A percentile compares a stretch with the other conserved stretches of the same genome.
These are phyloP conservation scores for Tolypocladium sp. DNA, from an alignment of 2,329 filamentous ascomycete genomes.

Conservation along the genomic window DNA sequence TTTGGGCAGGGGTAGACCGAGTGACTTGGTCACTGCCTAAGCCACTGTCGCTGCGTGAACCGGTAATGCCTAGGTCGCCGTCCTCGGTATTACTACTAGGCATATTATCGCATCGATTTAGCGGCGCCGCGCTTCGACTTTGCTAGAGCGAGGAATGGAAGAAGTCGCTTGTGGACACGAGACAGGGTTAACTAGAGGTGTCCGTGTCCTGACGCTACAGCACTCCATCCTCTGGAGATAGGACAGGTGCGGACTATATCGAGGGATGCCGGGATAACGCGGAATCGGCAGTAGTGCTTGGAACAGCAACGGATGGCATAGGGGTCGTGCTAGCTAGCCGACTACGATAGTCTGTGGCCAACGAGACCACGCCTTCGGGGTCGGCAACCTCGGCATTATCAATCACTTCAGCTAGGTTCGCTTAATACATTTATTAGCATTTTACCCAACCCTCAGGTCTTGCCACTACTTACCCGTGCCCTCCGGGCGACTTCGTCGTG, in stretches of 20 bases:
- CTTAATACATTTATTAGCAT: neutral
- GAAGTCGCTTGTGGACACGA: no score
- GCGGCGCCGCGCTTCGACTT: no score
- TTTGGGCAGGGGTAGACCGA: neutral
- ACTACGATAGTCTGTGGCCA: neutral
- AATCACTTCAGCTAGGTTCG: neutral
- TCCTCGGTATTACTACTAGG: no score
- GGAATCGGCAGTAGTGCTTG: neutral
- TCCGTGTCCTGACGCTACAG: no score
- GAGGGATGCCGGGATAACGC: neutral
- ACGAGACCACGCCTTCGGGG: neutral
- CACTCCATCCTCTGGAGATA: neutral
- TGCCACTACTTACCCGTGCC: neutral
- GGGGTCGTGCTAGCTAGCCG: neutral
- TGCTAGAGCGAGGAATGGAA: no score
- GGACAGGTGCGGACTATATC: neutral
- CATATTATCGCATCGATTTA: no score
- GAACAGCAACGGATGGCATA: neutral
- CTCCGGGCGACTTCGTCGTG: neutral
- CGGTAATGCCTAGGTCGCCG: no score
- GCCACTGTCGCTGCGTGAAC: no score
- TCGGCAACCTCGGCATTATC: neutral
- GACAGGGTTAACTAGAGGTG: no score
- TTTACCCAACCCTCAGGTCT: neutral
- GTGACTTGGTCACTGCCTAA: neutral